Evolutionary conservation across 768 basidiomycete species (phyloP).

Genomic region (Lactarius akahatsu): DNA sequence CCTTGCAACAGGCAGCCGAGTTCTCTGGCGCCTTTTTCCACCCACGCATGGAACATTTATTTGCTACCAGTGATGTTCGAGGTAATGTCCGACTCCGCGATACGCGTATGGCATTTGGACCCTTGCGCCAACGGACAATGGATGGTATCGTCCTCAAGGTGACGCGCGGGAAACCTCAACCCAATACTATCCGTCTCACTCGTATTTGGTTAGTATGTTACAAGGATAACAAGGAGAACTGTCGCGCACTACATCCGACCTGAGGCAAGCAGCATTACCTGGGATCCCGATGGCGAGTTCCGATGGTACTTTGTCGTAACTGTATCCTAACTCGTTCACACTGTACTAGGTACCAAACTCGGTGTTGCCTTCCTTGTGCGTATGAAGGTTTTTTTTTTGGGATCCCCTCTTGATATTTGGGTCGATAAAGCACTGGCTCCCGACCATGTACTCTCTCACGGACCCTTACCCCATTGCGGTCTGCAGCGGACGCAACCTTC

Average conservation of each 20-base stretch:
- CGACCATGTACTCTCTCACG: conserved; percentile 65
- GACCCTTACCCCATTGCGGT: conserved; percentile 71
- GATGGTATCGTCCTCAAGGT: conserved; percentile 59
- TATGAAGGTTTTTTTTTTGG: conserved; percentile 2
- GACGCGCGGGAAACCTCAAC: conserved; percentile 23
- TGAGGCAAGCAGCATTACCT: conserved; percentile 65
- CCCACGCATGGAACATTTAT: conserved; percentile 65
- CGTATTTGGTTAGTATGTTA: conserved; percentile 41
- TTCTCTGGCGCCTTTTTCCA: conserved; percentile 68
- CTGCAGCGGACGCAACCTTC: conserved; percentile 57
- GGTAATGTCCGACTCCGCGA: conserved; percentile 70
- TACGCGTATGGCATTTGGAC: conserved; percentile 70
- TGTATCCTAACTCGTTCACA: conserved; percentile 6
- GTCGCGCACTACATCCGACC: conserved; percentile 50
- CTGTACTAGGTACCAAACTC: conserved; percentile 52
- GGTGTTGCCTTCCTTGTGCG: conserved; percentile 68
- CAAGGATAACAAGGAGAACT: conserved; percentile 45
- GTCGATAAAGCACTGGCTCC: conserved; percentile 55
- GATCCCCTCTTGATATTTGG: conserved; percentile 6
- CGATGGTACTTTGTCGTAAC: not conserved
- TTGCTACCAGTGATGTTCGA: conserved; percentile 58
- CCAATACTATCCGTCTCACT: conserved; percentile 23
- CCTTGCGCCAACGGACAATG: conserved; percentile 42
- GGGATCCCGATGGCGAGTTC: conserved; percentile 63
- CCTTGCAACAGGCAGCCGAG: conserved; percentile 52